Evolutionary conservation across 148 eudicot species (phyloP).

Genomic region (Talinum fruticosum): DNA sequence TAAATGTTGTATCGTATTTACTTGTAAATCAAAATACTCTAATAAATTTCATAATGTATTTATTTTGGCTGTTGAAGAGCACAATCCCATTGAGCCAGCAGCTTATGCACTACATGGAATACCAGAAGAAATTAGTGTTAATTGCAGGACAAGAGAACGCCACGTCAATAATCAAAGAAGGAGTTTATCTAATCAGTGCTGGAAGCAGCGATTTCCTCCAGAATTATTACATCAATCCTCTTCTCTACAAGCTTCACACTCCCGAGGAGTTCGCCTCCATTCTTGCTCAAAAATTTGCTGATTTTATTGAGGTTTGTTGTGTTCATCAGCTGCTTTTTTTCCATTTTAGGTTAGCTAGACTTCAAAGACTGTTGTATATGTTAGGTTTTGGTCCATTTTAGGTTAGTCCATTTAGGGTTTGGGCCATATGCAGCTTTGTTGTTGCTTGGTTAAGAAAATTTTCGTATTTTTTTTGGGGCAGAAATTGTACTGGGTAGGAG

Average conservation of each 20-base stretch:
- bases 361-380: too few relatives aligned
- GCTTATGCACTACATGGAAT: constrained; percentile 47
- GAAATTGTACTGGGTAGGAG: constrained; percentile 58
- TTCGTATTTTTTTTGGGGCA: constrained; percentile 19
- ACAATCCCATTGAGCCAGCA: constrained; percentile 49
- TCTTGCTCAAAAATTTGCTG: constrained; percentile 38
- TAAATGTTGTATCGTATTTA: too few relatives aligned
- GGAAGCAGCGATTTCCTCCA: constrained; percentile 73
- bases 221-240: constrained; percentile 64
- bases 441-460: too few relatives aligned
- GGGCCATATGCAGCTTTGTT: too few relatives aligned
- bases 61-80: constrained; percentile 27
- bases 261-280: constrained; percentile 47
- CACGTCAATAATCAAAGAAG: constrained; percentile 41
- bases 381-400: too few relatives aligned
- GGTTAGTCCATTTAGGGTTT: too few relatives aligned
- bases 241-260: constrained; percentile 47
- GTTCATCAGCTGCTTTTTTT: neutral
- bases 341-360: neutral
- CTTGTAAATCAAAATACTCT: too few relatives aligned
- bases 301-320: constrained; percentile 42
- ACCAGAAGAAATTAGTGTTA: constrained; percentile 37
- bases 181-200: constrained; percentile 46
- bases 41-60: too few relatives aligned
- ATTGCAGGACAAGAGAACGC: constrained; percentile 49